Evolutionary conservation across 129 eudicot species (phyloP), one percentile per base, ranked within the genome.

Genomic region (Solidago caesia): DNA sequence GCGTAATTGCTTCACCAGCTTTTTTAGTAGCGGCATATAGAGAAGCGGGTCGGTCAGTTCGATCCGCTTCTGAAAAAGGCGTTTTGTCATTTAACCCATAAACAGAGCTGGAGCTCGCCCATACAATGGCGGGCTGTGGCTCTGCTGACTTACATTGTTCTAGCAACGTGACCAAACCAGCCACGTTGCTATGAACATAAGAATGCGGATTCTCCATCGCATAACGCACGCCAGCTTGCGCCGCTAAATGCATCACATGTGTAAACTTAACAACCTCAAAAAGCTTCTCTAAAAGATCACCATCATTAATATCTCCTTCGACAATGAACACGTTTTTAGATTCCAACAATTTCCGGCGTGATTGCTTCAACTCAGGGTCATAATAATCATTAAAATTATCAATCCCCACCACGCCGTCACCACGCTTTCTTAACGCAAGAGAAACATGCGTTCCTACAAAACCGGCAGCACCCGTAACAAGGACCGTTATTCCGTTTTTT

Each of bases 161-260:
- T 6, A 86, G 69, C 51, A 86, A 81, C 51, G 75, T 74, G 4
- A 86, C 90, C 1, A 86, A 67, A 1, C 87, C 90, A 4, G 87
- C 91, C 6, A 86, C 78, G 53, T 86, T 86, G 56, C 87, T 83
- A 11, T 83, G 79, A 2, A 86, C 83, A 55, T 86, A 86, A 5
- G 91, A 86, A 2, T 77, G 87, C 0, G 91, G 91, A 55, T 86
- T 86, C 66, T 83, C 86, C 71, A 86, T 80, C 14, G 91, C 91
- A 77, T 86, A 86, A 6, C 91, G 80, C 8, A 86, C 91, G 2
- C 91, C 91, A 15, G 91, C 91, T 75, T 86, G 91, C 33, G 91
- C 91, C 0, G 91, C 91, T 70, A 86, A 68, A 61, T 86, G 91
- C 88, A 86, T 81, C 21, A 86, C 91, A 75, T 86, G 91, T 0